phyloP scores from a whole-genome alignment of 1,139 yeast species.

The Diutina siamensis region DNA sequence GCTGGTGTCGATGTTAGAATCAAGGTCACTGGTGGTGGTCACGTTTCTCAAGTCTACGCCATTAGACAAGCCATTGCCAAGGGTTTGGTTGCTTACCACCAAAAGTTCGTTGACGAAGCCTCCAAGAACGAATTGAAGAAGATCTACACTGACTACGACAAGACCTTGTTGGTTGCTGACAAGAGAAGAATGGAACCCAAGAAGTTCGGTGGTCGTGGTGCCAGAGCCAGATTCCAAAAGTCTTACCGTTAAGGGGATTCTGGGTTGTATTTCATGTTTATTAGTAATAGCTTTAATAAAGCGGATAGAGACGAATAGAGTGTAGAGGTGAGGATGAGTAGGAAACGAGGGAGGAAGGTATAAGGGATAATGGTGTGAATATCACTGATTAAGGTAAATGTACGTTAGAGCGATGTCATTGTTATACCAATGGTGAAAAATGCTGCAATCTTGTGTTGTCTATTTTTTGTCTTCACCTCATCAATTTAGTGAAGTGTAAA shows the following conservation, averaged over 20 bases:
- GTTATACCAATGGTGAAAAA: no score
- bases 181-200: constrained; percentile 99
- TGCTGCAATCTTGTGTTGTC: no score
- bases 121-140: constrained; percentile 99
- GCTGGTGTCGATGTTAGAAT: constrained; percentile 98
- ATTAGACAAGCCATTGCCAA: constrained; percentile 99
- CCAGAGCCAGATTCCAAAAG: constrained; percentile 99
- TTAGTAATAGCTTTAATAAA: constrained; percentile 6
- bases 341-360: no score
- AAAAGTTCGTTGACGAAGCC: constrained; percentile 98
- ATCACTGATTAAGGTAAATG: no score
- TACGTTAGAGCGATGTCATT: no score
- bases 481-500: no score
- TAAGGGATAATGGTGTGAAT: no score
- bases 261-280: constrained; percentile 5
- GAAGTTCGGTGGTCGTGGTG: constrained; percentile 99
- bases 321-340: no score
- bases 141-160: constrained; percentile 95
- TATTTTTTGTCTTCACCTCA: no score
- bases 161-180: constrained; percentile 98
- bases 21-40: constrained; percentile 99
- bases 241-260: constrained; percentile 84
- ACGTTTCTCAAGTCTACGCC: constrained; percentile 98
- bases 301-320: constrained; percentile 3
- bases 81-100: constrained; percentile 99